These are phyloP conservation scores for Peronospora destructor DNA, from an alignment of 352 stramenopile genomes.

Conservation along the genomic window DNA sequence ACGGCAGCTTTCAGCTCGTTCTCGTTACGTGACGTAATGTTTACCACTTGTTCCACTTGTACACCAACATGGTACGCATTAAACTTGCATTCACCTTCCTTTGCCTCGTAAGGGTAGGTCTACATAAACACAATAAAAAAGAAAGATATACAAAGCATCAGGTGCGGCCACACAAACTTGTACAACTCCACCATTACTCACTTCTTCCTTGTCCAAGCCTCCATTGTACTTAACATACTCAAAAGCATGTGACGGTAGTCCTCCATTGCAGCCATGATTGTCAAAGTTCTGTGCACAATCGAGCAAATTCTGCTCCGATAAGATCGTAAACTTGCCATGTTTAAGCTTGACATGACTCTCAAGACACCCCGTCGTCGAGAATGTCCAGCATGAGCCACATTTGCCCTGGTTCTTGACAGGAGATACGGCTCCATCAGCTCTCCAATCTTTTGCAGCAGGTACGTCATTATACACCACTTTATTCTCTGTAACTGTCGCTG, in stretches of 20 bases:
- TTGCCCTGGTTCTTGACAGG: conserved; percentile 97
- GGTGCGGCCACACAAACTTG: neutral
- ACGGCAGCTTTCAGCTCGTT: conserved; percentile 65
- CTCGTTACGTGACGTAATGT: conserved; percentile 80
- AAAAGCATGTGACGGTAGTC: conserved; percentile 95
- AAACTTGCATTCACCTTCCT: conserved; percentile 77
- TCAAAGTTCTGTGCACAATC: conserved; percentile 91
- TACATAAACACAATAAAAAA: conserved; percentile 5
- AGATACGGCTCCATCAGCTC: conserved; percentile 88
- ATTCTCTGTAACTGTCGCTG: conserved; percentile 38
- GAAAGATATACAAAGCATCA: conserved; percentile 1
- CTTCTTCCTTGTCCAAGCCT: conserved; percentile 72
- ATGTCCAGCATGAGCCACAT: conserved; percentile 98
- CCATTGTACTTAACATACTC: conserved; percentile 92
- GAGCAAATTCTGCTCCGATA: conserved; percentile 97
- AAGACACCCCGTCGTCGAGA: conserved; percentile 95
- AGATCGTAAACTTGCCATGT: conserved; percentile 84
- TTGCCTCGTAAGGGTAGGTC: conserved; percentile 70
- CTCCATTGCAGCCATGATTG: conserved; percentile 95
- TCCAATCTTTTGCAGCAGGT: conserved; percentile 92
- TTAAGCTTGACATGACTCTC: conserved; percentile 95
- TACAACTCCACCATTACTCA: conserved; percentile 10
- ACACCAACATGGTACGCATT: conserved; percentile 64
- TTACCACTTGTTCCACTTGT: conserved; percentile 71
- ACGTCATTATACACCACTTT: conserved; percentile 36